Evolutionary conservation across 352 stramenopile genomes (phyloP).

Genomic region (Phytophthora vignae): DNA sequence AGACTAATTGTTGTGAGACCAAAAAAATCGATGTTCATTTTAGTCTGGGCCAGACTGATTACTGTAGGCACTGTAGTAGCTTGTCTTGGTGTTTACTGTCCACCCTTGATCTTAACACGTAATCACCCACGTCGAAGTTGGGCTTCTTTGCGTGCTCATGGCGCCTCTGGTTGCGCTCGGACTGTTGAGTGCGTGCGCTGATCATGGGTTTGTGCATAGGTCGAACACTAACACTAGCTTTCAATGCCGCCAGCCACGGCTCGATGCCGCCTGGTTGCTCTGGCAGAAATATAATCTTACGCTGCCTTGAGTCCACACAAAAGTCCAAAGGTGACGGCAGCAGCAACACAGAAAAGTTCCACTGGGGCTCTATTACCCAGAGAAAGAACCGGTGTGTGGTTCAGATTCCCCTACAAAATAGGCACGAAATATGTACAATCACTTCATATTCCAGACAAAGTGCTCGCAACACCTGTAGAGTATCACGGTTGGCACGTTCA

Average conservation of each 20-base stretch:
- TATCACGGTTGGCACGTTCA: constrained; percentile 39
- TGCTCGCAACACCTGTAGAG: constrained; percentile 34
- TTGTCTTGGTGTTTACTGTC: constrained; percentile 40
- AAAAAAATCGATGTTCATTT: too few relatives aligned
- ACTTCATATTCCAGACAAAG: constrained; percentile 26
- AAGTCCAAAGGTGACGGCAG: constrained; percentile 1
- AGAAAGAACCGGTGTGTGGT: constrained; percentile 37
- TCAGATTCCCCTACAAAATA: constrained; percentile 35
- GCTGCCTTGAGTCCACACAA: constrained; percentile 10
- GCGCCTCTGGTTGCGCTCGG: constrained; percentile 12
- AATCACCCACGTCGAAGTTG: constrained; percentile 40
- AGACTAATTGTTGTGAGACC: too few relatives aligned
- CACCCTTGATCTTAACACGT: constrained; percentile 40
- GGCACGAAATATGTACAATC: constrained; percentile 32
- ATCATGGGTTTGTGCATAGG: constrained; percentile 31
- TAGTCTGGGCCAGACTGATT: too few relatives aligned
- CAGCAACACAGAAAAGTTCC: constrained; percentile 29
- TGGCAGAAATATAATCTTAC: constrained; percentile 4
- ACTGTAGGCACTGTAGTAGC: too few relatives aligned
- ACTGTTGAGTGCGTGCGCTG: constrained; percentile 3
- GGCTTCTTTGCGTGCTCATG: constrained; percentile 1
- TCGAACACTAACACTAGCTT: background rate
- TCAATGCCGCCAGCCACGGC: background rate
- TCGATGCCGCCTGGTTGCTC: constrained; percentile 7
- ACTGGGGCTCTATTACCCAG: constrained; percentile 23